Evolutionary conservation across 1,284 basidiomycete genomes (phyloP).

Genomic region (Xerocomus minutiporus): DNA sequence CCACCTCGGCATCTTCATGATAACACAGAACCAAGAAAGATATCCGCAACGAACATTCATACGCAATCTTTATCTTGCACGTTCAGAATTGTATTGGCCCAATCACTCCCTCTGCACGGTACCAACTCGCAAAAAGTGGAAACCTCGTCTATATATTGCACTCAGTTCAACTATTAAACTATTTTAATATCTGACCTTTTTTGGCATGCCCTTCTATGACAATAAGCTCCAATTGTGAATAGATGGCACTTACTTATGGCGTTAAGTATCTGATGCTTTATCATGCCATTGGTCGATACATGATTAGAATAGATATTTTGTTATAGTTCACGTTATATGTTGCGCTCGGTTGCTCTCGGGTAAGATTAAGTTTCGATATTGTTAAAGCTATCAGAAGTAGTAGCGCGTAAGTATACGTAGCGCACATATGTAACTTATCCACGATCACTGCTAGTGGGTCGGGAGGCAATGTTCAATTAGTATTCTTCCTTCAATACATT

Average conservation of each 20-base stretch:
- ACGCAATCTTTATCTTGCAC: constrained; percentile 9
- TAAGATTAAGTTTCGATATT: constrained; percentile 1
- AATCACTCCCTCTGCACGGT: constrained; percentile 4
- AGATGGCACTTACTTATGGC: constrained; percentile 21
- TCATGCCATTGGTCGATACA: constrained; percentile 15
- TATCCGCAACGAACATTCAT: constrained; percentile 5
- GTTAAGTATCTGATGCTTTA: constrained; percentile 5
- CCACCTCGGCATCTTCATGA: constrained; percentile 21
- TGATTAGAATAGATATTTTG: constrained; percentile 16
- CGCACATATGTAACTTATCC: neutral
- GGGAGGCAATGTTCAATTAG: neutral
- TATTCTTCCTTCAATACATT: no score
- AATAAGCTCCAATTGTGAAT: constrained; percentile 8
- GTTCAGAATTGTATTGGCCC: constrained; percentile 7
- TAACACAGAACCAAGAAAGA: constrained; percentile 11
- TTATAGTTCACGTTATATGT: constrained; percentile 30
- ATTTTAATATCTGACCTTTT: constrained; percentile 26
- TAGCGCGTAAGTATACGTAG: no score
- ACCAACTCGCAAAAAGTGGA: constrained; percentile 14
- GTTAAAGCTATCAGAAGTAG: no score
- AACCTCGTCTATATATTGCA: constrained; percentile 28
- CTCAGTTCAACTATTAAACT: constrained; percentile 20
- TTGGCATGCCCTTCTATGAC: constrained; percentile 10
- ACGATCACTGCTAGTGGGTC: neutral
- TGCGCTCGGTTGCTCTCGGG: constrained; percentile 14